Percentiles rank a stretch among this genome's conserved stretches.
Evolutionary conservation across 1,139 yeast genomes (phyloP).

Genomic region (Hyphopichia wangnamkhiaoensis): DNA sequence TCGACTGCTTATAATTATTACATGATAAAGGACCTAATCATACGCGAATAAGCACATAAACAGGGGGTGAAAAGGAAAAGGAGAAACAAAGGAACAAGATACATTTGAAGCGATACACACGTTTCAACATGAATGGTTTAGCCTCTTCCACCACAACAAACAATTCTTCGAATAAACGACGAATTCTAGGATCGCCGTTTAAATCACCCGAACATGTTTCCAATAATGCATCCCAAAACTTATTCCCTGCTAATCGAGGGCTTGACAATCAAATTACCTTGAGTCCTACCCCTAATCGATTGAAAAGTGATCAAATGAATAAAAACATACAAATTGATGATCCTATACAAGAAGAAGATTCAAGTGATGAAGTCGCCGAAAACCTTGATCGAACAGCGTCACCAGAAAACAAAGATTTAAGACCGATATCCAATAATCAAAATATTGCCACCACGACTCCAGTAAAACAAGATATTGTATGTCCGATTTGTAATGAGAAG

Average conservation of each 20-base stretch:
- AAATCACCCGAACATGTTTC: constrained; percentile 17
- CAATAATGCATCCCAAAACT: constrained; percentile 6
- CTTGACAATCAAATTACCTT: neutral
- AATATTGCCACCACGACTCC: neutral
- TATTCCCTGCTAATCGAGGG: constrained; percentile 3
- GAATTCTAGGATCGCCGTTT: constrained; percentile 26
- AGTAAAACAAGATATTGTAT: constrained; percentile 18
- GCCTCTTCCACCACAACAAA: neutral
- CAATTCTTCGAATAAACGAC: constrained; percentile 9
- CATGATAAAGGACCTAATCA: too few relatives aligned
- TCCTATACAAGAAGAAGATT: constrained; percentile 3
- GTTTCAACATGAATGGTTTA: constrained; percentile 1
- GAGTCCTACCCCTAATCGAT: constrained; percentile 5
- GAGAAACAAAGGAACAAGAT: too few relatives aligned
- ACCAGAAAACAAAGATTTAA: neutral
- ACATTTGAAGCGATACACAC: too few relatives aligned
- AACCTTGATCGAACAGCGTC: neutral
- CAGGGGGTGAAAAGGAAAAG: too few relatives aligned
- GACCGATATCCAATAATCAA: neutral
- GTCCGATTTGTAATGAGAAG: constrained; percentile 72
- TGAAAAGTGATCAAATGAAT: constrained; percentile 3
- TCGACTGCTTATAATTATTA: too few relatives aligned
- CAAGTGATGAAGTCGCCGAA: constrained; percentile 2
- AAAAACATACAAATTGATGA: constrained; percentile 1
- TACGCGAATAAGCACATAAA: too few relatives aligned